phyloP scores from a whole-genome alignment of 441 rosid genomes.

The Gossypium gossypioides region DNA sequence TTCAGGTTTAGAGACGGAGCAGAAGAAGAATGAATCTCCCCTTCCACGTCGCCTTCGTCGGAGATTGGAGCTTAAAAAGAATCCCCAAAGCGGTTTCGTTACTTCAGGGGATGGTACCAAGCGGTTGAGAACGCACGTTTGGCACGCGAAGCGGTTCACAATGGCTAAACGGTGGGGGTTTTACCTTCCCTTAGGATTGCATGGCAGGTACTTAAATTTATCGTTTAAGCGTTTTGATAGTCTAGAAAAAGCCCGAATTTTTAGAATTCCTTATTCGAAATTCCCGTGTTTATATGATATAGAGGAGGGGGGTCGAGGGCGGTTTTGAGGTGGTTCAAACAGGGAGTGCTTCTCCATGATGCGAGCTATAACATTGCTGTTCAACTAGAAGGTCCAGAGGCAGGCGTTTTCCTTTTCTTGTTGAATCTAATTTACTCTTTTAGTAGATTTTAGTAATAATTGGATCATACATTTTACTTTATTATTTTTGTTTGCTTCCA shows the following conservation, averaged over 20 bases:
- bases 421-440: neutral
- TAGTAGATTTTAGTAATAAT: neutral
- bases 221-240: neutral
- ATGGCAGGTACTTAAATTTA: constrained; percentile 48
- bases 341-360: constrained; percentile 71
- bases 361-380: constrained; percentile 66
- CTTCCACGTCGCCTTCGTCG: constrained; percentile 50
- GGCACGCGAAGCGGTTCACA: constrained; percentile 86
- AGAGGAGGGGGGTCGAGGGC: constrained; percentile 94
- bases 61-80: constrained; percentile 54
- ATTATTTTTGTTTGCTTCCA: constrained; percentile 16
- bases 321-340: constrained; percentile 53
- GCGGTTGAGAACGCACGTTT: constrained; percentile 81
- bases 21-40: constrained; percentile 5
- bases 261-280: neutral
- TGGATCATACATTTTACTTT: neutral
- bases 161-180: constrained; percentile 86
- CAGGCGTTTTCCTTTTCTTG: constrained; percentile 28
- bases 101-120: constrained; percentile 79
- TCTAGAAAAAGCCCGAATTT: neutral
- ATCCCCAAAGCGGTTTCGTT: constrained; percentile 38
- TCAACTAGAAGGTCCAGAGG: constrained; percentile 91
- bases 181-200: constrained; percentile 77
- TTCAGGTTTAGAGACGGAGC: constrained; percentile 14
- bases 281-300: constrained; percentile 20